phyloP scores from a whole-genome alignment of 2,329 filamentous ascomycete genomes.

The Paraphoma sp. region DNA sequence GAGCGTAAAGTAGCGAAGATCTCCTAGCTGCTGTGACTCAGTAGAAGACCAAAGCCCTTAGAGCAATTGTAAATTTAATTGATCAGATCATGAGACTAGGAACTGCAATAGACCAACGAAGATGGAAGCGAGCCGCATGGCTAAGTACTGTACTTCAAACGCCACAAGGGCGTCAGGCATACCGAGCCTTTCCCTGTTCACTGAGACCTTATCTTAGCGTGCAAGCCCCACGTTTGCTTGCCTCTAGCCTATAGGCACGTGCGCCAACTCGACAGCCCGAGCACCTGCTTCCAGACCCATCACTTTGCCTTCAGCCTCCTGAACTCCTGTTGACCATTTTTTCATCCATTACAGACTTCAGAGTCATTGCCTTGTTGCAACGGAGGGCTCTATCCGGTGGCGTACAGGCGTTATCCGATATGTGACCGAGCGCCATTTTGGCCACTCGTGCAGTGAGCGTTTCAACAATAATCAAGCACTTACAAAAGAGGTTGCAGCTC shows the following conservation, averaged over 20 bases:
- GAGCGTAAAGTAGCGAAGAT: too few relatives aligned
- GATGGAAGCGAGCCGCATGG: too few relatives aligned
- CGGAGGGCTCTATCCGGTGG: too few relatives aligned
- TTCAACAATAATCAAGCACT: not conserved
- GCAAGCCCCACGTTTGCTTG: not conserved
- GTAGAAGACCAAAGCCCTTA: too few relatives aligned
- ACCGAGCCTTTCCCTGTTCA: not conserved
- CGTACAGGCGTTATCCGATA: not conserved
- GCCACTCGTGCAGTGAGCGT: not conserved
- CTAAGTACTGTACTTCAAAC: too few relatives aligned
- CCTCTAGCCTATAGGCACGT: not conserved
- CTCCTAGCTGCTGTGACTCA: too few relatives aligned
- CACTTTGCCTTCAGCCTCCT: not conserved
- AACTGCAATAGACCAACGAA: too few relatives aligned
- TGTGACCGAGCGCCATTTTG: not conserved
- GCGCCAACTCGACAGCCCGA: not conserved
- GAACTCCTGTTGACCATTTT: not conserved
- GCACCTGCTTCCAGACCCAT: not conserved
- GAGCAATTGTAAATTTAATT: too few relatives aligned
- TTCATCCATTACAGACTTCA: not conserved
- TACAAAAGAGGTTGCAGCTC: not conserved
- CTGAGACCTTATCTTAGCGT: constrained; percentile 5
- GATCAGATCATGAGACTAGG: too few relatives aligned
- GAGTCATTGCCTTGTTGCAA: too few relatives aligned
- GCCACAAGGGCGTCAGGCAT: not conserved